Evolutionary conservation across 1,284 basidiomycete species (phyloP).

Genomic region (Xerocomus amazonicus): DNA sequence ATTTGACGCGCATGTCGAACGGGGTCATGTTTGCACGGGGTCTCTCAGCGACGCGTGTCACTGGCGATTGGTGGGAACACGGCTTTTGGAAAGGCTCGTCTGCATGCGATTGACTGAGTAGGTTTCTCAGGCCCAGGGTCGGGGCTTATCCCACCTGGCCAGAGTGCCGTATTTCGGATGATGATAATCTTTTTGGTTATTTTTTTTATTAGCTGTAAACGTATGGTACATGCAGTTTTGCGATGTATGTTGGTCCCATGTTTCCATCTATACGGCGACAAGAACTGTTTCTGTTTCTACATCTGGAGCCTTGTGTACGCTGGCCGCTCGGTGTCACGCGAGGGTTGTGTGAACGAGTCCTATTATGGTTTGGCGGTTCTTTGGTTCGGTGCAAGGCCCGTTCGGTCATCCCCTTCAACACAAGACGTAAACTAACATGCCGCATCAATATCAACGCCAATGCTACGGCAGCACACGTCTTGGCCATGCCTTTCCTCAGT

Average conservation of each 20-base stretch:
- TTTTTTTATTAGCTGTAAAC: too few relatives aligned
- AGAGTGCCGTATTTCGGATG: conserved; percentile 19
- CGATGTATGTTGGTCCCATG: too few relatives aligned
- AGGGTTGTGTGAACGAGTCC: conserved; percentile 7
- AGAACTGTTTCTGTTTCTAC: too few relatives aligned
- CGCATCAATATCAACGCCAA: conserved; percentile 11
- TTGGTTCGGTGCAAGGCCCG: neutral
- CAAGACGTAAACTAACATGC: conserved; percentile 27
- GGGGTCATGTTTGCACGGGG: conserved; percentile 37
- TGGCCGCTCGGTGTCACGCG: conserved; percentile 3
- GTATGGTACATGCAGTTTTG: too few relatives aligned
- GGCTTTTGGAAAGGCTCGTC: conserved; percentile 47
- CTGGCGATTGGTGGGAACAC: conserved; percentile 55
- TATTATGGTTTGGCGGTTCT: conserved; percentile 10
- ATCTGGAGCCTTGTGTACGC: neutral
- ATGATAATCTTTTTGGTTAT: too few relatives aligned
- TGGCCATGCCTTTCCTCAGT: conserved; percentile 13
- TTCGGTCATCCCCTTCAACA: conserved; percentile 1
- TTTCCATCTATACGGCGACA: too few relatives aligned
- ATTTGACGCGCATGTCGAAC: conserved; percentile 40
- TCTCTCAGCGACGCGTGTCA: conserved; percentile 42
- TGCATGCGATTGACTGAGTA: conserved; percentile 13
- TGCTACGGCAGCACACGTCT: conserved; percentile 17
- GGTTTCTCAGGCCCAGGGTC: conserved; percentile 24
- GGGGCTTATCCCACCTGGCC: conserved; percentile 33